Conservation (phyloP, 2,329 filamentous ascomycete genomes). For the Talaromyces pinophilus region DNA sequence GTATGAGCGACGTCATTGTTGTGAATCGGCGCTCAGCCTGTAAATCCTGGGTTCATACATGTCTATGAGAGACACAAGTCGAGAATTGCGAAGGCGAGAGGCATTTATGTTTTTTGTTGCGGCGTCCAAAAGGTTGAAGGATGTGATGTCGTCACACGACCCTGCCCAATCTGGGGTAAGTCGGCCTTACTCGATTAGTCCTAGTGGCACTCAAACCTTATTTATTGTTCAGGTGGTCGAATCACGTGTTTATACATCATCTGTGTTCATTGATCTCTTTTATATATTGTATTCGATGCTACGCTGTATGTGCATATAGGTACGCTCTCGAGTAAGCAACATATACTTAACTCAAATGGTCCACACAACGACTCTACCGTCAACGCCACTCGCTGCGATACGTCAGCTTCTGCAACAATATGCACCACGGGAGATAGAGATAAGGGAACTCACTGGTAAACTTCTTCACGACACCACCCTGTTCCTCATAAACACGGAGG, state of each 20-base stretch:
- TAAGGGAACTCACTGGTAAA: constrained; percentile 73
- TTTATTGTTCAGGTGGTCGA: neutral
- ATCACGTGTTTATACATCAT: neutral
- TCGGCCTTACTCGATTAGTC: neutral
- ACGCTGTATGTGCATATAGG: neutral
- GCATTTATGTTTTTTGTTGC: neutral
- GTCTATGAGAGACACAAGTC: neutral
- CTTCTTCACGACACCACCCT: constrained; percentile 66
- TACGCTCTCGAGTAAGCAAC: neutral
- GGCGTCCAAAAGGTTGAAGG: neutral
- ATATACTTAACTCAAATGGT: constrained; percentile 50
- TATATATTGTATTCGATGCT: neutral
- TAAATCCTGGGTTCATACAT: neutral
- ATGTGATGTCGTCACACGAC: constrained; percentile 18
- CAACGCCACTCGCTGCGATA: constrained; percentile 71
- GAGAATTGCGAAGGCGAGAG: neutral
- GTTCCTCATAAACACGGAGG: constrained; percentile 72
- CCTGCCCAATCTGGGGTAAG: constrained; percentile 15
- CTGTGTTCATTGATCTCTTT: neutral
- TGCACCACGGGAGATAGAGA: neutral
- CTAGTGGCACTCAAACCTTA: constrained; percentile 1
- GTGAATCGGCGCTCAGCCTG: neutral
- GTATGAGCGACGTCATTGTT: neutral
- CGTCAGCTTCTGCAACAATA: constrained; percentile 25
- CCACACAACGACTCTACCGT: constrained; percentile 82